Evolutionary conservation across 2,329 filamentous ascomycete genomes (phyloP).

Genomic region (Colletotrichum endophyticum): DNA sequence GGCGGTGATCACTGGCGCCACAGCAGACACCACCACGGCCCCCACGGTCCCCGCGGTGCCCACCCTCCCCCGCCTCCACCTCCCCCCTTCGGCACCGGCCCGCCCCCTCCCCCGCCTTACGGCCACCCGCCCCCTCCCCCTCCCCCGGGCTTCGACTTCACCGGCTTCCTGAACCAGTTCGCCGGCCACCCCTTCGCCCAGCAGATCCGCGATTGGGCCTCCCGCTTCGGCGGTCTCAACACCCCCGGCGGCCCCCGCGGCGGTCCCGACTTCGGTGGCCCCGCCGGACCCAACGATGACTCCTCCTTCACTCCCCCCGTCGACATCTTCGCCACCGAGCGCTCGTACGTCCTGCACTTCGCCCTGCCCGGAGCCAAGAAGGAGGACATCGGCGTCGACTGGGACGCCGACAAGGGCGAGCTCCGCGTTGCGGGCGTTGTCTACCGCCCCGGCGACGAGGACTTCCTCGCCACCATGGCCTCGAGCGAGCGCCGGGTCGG

Average conservation of each 20-base stretch:
- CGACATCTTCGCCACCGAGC: constrained; percentile 75
- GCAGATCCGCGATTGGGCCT: constrained; percentile 42
- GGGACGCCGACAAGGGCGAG: constrained; percentile 70
- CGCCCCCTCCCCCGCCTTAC: constrained; percentile 23
- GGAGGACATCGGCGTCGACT: constrained; percentile 78
- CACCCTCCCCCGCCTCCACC: constrained; percentile 26
- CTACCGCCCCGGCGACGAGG: constrained; percentile 74
- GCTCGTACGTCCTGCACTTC: constrained; percentile 73
- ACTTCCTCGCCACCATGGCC: constrained; percentile 66
- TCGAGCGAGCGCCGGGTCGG: constrained; percentile 74
- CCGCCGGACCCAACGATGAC: constrained; percentile 20
- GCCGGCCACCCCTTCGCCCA: constrained; percentile 47
- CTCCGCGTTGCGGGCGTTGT: constrained; percentile 76
- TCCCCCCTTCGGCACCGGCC: constrained; percentile 27
- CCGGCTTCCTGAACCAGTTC: constrained; percentile 40
- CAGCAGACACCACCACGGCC: constrained; percentile 6
- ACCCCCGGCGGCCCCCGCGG: background rate
- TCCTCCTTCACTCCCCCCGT: constrained; percentile 67
- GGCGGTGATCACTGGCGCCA: constrained; percentile 8
- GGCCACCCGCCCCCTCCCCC: constrained; percentile 9
- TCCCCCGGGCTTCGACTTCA: constrained; percentile 37
- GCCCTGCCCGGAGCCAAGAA: constrained; percentile 81
- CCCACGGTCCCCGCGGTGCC: constrained; percentile 14
- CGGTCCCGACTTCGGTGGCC: constrained; percentile 4
- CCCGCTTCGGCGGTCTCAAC: background rate